A percentile compares a stretch with the other conserved stretches of the same genome.
These are phyloP conservation scores for Phytophthora aleatoria DNA, from an alignment of 352 stramenopile genomes.

Conservation along the genomic window DNA sequence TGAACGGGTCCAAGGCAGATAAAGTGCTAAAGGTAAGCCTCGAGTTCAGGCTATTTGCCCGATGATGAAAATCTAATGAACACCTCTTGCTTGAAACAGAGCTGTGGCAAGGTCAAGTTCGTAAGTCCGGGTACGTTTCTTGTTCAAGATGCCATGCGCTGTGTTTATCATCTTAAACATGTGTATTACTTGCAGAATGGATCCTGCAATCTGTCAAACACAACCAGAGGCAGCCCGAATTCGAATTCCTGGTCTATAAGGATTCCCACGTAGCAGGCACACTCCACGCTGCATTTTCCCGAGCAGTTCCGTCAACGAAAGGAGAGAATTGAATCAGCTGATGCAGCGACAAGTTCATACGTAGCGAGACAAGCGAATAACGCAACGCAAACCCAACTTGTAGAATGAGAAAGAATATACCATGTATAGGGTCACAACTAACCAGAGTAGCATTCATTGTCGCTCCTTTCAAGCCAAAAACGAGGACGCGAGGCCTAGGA, in stretches of 20 bases:
- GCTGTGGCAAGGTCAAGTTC: conserved; percentile 62
- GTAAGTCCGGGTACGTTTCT: conserved; percentile 57
- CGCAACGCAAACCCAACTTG: conserved; percentile 18
- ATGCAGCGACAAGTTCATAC: background rate
- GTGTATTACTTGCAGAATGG: conserved; percentile 56
- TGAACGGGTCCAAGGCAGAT: conserved; percentile 77
- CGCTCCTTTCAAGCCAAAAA: conserved; percentile 43
- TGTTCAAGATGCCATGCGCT: background rate
- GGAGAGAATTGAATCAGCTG: background rate
- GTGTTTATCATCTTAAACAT: background rate
- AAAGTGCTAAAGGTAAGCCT: conserved; percentile 65
- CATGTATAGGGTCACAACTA: conserved; percentile 58
- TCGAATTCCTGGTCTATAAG: conserved; percentile 81
- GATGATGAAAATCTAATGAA: conserved; percentile 6
- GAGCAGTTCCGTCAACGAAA: conserved; percentile 7
- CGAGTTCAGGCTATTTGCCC: background rate
- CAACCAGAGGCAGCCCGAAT: conserved; percentile 66
- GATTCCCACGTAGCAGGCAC: conserved; percentile 26
- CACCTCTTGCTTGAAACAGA: conserved; percentile 29
- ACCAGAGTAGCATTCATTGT: conserved; percentile 45
- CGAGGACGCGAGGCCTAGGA: conserved; percentile 24
- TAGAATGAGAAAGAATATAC: conserved; percentile 45
- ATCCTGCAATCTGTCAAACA: conserved; percentile 76
- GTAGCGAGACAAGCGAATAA: background rate
- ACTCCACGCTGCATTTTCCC: conserved; percentile 28